Conservation (phyloP, 495 filamentous ascomycete species). For the Penicillium lividum region DNA sequence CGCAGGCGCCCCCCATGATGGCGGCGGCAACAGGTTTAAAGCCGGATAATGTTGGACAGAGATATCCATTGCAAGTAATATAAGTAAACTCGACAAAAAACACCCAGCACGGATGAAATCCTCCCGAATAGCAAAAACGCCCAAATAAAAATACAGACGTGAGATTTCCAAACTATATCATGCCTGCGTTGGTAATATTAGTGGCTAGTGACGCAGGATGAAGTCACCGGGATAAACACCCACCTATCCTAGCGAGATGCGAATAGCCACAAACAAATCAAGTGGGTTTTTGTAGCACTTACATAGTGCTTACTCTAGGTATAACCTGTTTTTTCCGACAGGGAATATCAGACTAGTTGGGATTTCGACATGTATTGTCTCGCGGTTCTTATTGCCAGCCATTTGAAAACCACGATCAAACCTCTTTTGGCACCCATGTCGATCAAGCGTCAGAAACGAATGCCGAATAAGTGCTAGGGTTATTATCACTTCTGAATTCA, state of each 20-base stretch:
- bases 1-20: not conserved
- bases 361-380: not conserved
- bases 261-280: not conserved
- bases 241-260: not conserved
- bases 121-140: not conserved
- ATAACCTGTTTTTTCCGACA: not conserved
- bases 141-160: not conserved
- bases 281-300: not conserved
- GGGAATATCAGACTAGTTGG: not conserved
- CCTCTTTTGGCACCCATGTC: not conserved
- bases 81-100: not conserved
- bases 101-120: not conserved
- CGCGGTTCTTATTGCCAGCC: not conserved
- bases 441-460: not conserved
- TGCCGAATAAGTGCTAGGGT: not conserved
- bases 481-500: no score
- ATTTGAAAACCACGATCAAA: not conserved
- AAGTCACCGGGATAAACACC: constrained; percentile 1
- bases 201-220: constrained; percentile 2
- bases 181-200: not conserved
- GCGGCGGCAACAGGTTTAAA: not conserved
- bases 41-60: not conserved
- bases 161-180: not conserved
- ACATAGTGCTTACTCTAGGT: not conserved
- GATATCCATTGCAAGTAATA: not conserved